phyloP scores from a whole-genome alignment of 208 protist species.

The Crithidia bombi region DNA sequence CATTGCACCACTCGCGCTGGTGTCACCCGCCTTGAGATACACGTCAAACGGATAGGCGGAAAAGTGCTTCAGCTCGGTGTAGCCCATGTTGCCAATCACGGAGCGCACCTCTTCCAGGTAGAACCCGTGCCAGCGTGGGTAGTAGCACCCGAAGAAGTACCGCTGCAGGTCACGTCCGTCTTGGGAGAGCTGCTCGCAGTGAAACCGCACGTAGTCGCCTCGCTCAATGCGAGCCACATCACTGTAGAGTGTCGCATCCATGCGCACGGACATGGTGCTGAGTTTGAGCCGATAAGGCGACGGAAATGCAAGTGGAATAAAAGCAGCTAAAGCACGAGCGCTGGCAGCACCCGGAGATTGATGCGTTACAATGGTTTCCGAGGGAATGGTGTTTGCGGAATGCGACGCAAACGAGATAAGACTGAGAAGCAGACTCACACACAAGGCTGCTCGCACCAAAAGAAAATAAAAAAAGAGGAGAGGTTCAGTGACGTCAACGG shows the following conservation, averaged over 20 bases:
- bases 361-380: too few relatives aligned
- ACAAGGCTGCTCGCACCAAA: too few relatives aligned
- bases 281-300: neutral
- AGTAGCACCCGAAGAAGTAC: slow-evolving; percentile 92
- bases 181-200: slow-evolving; percentile 79
- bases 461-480: neutral
- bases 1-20: neutral
- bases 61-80: slow-evolving; percentile 75
- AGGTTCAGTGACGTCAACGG: neutral
- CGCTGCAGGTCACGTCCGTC: slow-evolving; percentile 70
- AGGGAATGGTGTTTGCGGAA: neutral
- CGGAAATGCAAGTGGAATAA: neutral
- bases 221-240: slow-evolving; percentile 81
- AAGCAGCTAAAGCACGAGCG: neutral
- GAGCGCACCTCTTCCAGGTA: slow-evolving; percentile 91
- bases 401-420: neutral
- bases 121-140: slow-evolving; percentile 89
- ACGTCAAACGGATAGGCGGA: slow-evolving; percentile 85
- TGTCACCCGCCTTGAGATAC: slow-evolving; percentile 44
- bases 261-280: slow-evolving; percentile 64
- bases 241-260: slow-evolving; percentile 85
- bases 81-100: slow-evolving; percentile 81
- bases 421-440: neutral
- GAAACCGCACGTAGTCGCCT: slow-evolving; percentile 82
- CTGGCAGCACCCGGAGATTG: too few relatives aligned